These are phyloP conservation scores for Ceratobasidium sp. DNA, from an alignment of 1,284 basidiomycete species.

Conservation along the genomic window DNA sequence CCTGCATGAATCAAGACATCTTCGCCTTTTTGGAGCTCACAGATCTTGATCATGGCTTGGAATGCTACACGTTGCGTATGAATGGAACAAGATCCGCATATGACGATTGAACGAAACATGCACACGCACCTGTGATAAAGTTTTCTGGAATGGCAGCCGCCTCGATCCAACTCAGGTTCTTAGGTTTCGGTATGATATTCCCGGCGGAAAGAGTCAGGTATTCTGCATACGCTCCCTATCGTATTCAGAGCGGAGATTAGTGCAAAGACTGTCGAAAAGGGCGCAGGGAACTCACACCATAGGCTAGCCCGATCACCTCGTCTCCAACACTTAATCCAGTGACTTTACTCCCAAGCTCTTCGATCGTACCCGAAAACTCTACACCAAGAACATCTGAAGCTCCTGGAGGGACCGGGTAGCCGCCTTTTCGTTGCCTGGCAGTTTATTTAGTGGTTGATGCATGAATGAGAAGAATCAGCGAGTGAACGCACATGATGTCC, in stretches of 20 bases:
- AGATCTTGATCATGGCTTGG: slow-evolving; percentile 82
- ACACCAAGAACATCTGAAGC: slow-evolving; percentile 87
- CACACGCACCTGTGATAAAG: slow-evolving; percentile 80
- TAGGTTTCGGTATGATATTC: slow-evolving; percentile 84
- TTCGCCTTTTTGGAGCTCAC: slow-evolving; percentile 77
- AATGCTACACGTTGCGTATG: slow-evolving; percentile 68
- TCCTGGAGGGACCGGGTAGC: slow-evolving; percentile 84
- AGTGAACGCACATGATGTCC: slow-evolving; percentile 77
- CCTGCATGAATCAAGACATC: slow-evolving; percentile 91
- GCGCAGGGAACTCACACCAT: slow-evolving; percentile 65
- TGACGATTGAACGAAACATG: slow-evolving; percentile 13
- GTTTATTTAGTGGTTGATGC: too few relatives aligned
- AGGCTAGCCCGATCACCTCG: slow-evolving; percentile 87
- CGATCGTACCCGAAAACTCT: slow-evolving; percentile 87
- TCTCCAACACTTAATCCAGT: slow-evolving; percentile 79
- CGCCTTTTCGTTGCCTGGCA: slow-evolving; percentile 66
- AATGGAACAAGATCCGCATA: neutral
- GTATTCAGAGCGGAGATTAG: slow-evolving; percentile 48
- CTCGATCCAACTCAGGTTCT: slow-evolving; percentile 82
- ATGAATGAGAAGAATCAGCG: too few relatives aligned
- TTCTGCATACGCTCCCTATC: slow-evolving; percentile 79
- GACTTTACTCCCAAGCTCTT: slow-evolving; percentile 70
- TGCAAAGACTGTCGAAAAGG: neutral
- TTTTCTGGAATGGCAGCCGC: slow-evolving; percentile 90
- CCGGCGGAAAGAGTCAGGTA: slow-evolving; percentile 79